phyloP scores from a whole-genome alignment of 2,329 filamentous ascomycete species.

The Pseudogymnoascus sp. region DNA sequence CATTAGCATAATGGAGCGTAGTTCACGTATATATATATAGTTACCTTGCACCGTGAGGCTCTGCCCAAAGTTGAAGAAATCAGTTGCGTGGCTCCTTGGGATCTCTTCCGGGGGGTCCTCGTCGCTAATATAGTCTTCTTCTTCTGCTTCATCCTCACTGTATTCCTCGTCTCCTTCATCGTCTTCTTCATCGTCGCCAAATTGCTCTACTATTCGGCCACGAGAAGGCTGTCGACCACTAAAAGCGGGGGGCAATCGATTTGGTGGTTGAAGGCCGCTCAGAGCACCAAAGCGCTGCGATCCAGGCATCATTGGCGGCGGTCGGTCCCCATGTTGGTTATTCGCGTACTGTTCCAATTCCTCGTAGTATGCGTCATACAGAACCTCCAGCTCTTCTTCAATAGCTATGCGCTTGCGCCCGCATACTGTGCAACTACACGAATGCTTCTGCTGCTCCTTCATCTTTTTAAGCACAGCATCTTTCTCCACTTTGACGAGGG shows the following conservation, averaged over 20 bases:
- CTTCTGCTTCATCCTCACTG: conserved; percentile 39
- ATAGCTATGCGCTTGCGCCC: conserved; percentile 94
- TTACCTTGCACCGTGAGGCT: conserved; percentile 81
- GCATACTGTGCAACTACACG: conserved; percentile 95
- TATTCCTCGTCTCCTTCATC: conserved; percentile 40
- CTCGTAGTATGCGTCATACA: conserved; percentile 98
- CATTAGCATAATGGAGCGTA: conserved; percentile 10
- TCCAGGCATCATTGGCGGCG: conserved; percentile 59
- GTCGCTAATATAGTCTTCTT: conserved; percentile 61
- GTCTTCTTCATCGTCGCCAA: conserved; percentile 37
- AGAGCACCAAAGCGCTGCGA: conserved; percentile 54
- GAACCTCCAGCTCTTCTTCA: conserved; percentile 91
- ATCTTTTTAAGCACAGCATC: conserved; percentile 97
- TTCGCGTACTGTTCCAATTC: conserved; percentile 97
- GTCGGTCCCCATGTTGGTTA: conserved; percentile 62
- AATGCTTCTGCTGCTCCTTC: conserved; percentile 99
- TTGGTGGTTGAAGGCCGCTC: conserved; percentile 46
- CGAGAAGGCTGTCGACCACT: conserved; percentile 61
- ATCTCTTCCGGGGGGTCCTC: conserved; percentile 48
- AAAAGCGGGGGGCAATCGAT: conserved; percentile 49
- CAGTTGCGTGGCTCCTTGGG: conserved; percentile 60
- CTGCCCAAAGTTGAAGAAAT: conserved; percentile 97
- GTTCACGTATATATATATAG: conserved; percentile 14
- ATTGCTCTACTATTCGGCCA: conserved; percentile 63
- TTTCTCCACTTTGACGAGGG: conserved; percentile 95